Evolutionary conservation across 768 basidiomycete species (phyloP).

Genomic region (Leccinum imitatum): DNA sequence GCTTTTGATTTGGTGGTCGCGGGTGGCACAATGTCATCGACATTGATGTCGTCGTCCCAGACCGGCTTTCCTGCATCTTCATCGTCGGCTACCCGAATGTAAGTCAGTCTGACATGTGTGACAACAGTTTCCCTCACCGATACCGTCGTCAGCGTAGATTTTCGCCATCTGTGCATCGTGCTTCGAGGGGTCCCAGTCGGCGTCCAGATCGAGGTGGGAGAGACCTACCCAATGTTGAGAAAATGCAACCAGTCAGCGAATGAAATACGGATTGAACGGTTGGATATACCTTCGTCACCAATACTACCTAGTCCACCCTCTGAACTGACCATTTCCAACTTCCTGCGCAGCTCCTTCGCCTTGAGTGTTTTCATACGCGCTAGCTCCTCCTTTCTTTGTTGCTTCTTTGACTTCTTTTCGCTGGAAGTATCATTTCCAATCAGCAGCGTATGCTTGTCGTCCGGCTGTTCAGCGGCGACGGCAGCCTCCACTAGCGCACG

Average conservation of each 20-base stretch:
- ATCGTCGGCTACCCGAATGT: slow-evolving; percentile 25
- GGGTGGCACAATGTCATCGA: slow-evolving; percentile 56
- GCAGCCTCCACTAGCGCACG: slow-evolving; percentile 61
- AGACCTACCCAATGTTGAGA: slow-evolving; percentile 43
- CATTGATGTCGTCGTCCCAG: slow-evolving; percentile 91
- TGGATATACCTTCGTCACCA: slow-evolving; percentile 23
- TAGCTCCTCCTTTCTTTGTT: slow-evolving; percentile 64
- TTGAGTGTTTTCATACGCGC: slow-evolving; percentile 81
- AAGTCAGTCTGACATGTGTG: neutral
- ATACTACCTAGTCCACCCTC: slow-evolving; percentile 59
- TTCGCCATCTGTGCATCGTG: slow-evolving; percentile 83
- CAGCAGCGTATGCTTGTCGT: slow-evolving; percentile 39
- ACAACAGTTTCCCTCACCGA: slow-evolving; percentile 21
- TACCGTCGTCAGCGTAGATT: slow-evolving; percentile 58
- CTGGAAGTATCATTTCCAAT: slow-evolving; percentile 65
- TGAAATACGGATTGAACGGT: neutral
- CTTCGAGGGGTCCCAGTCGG: slow-evolving; percentile 86
- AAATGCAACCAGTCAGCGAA: neutral
- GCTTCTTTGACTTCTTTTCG: slow-evolving; percentile 25
- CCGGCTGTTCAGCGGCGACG: slow-evolving; percentile 67
- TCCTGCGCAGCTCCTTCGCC: slow-evolving; percentile 74
- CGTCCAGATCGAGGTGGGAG: slow-evolving; percentile 78
- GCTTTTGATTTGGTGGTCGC: slow-evolving; percentile 33
- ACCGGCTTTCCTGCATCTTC: slow-evolving; percentile 65
- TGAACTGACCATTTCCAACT: slow-evolving; percentile 67